Base-by-base conservation (phyloP, 1,284 basidiomycete species). In the Laetiporus sulphureus region DNA sequence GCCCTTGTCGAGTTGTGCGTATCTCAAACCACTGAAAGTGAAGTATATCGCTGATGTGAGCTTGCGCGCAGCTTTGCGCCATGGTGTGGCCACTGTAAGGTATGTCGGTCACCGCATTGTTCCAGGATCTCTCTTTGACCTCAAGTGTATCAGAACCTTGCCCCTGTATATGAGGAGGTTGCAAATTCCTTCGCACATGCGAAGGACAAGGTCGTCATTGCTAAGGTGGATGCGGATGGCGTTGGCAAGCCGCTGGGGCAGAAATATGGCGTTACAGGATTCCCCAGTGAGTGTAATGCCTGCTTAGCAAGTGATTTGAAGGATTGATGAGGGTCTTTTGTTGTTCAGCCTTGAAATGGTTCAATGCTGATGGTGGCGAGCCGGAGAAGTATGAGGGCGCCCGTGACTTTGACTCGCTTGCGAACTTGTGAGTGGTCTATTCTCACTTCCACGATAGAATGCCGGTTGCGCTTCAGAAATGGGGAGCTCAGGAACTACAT, bases 161-260 rank as follows among this genome's bases (percentile, higher is more conserved):
- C 89, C 0, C 93, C 93, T 10, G 65, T 69, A 3, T 97, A 90
- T 53, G 94, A 95, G 61, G 74, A 94, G 62, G 77, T 97, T 15
- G 94, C 83, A 27, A 87, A 95, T 57, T 85, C 87, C 10, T 97
- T 83, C 58, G 67, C 75, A 4, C 73, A 83, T 47, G 77, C 72
- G 34, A 83, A 85, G 56, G 80, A 90, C 62, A 89, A 87, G 59
- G 87, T 97, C 19, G 54, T 91, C 41, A 81, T 97, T 50, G 93
- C 92, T 48, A 96, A 96, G 62, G 84, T 95, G 5, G 92, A 97
- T 54, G 93, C 91, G 1, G 93, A 97, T 56, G 88, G 88, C 45
- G 85, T 62, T 32, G 91, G 91, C 49, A 83, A 80, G 56, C 69
- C 77, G 1, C 57, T 90, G 25, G 86, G 83, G 42, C 62, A 75